Conservation (phyloP, 2,329 filamentous ascomycete species). For the Trichophyton rubrum region DNA sequence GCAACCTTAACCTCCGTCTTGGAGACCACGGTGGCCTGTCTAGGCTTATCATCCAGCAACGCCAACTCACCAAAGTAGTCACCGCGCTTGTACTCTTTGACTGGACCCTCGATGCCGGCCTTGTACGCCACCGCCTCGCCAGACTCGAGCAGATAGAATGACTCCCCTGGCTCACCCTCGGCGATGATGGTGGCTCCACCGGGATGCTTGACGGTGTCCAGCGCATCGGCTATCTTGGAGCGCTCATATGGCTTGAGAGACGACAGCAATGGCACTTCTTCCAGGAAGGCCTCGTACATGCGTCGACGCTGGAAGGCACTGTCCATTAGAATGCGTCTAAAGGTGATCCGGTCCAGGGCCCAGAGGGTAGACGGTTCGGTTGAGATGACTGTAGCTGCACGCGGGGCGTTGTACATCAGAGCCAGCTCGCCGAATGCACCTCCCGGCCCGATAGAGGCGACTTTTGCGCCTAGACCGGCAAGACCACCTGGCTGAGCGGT, state of each 20-base stretch:
- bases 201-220: constrained; percentile 80
- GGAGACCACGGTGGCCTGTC: constrained; percentile 77
- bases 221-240: constrained; percentile 90
- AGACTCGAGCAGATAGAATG: constrained; percentile 80
- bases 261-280: constrained; percentile 77
- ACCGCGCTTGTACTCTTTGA: constrained; percentile 76
- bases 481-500: constrained; percentile 58
- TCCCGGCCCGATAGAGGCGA: constrained; percentile 69
- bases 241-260: constrained; percentile 83
- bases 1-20: constrained; percentile 85
- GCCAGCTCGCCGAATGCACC: constrained; percentile 94
- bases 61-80: constrained; percentile 97
- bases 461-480: constrained; percentile 71
- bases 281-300: constrained; percentile 94
- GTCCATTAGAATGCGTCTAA: constrained; percentile 96
- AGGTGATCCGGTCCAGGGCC: constrained; percentile 90
- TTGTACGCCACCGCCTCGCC: constrained; percentile 83
- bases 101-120: constrained; percentile 53
- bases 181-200: constrained; percentile 71
- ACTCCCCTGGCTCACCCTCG: constrained; percentile 81
- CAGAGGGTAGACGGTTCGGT: constrained; percentile 74
- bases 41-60: constrained; percentile 80
- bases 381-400: constrained; percentile 84
- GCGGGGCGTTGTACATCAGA: constrained; percentile 96
- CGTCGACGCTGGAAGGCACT: constrained; percentile 89